Evolutionary conservation across 2,329 filamentous ascomycete genomes (phyloP).

Genomic region (Claviceps pusilla): DNA sequence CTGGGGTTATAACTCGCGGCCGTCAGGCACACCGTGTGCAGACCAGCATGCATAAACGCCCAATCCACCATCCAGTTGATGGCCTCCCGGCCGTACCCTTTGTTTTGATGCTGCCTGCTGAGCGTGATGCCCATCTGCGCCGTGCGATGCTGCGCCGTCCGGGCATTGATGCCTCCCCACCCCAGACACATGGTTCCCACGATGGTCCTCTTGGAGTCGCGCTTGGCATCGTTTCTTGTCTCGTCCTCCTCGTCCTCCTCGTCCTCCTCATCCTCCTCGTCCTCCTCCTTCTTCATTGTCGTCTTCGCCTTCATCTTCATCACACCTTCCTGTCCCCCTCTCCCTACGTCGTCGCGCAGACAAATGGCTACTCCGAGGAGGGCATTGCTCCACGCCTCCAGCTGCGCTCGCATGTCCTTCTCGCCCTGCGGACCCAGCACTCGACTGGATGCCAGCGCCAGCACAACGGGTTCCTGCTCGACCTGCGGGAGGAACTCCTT

Average conservation of each 20-base stretch:
- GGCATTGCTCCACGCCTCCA: conserved; percentile 5
- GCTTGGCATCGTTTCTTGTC: background rate
- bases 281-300: background rate
- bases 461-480: conserved; percentile 7
- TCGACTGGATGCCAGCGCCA: conserved; percentile 5
- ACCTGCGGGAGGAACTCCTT: conserved; percentile 5
- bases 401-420: conserved; percentile 6
- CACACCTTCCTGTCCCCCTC: background rate
- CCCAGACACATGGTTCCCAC: conserved; percentile 10
- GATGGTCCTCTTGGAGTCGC: conserved; percentile 1
- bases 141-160: conserved; percentile 9
- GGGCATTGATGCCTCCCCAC: conserved; percentile 6
- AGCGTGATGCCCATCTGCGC: conserved; percentile 22
- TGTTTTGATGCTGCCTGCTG: conserved; percentile 18
- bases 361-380: conserved; percentile 11
- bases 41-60: conserved; percentile 26
- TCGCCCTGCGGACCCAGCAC: conserved; percentile 5
- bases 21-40: conserved; percentile 28
- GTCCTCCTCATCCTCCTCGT: too few species aligned
- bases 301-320: background rate
- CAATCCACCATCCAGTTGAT: conserved; percentile 32
- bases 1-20: conserved; percentile 28
- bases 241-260: background rate
- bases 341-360: conserved; percentile 4
- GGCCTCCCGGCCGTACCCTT: conserved; percentile 31